phyloP scores from a whole-genome alignment of 805 yeast genomes.

The Wickerhamomyces xylosicus region DNA sequence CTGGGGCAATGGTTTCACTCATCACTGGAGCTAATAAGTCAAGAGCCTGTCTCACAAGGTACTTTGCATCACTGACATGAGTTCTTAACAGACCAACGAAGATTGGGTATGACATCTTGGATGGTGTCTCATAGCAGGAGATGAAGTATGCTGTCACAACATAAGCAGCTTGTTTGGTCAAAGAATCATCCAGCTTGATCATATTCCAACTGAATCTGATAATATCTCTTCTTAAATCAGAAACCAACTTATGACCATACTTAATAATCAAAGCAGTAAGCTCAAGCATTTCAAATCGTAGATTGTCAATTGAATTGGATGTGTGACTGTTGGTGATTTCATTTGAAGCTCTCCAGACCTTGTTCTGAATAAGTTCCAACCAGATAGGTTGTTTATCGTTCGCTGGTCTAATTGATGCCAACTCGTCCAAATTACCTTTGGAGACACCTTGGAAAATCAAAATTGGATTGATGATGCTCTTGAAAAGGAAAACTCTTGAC shows the following conservation, averaged over 20 bases:
- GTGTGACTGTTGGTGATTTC: conserved; percentile 41
- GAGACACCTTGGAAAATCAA: conserved; percentile 50
- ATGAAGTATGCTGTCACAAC: conserved; percentile 82
- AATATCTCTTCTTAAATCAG: conserved; percentile 66
- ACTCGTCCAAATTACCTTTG: conserved; percentile 34
- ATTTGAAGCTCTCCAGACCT: conserved; percentile 64
- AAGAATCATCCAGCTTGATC: conserved; percentile 77
- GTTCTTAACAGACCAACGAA: conserved; percentile 84
- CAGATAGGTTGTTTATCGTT: conserved; percentile 35
- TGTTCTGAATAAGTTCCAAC: conserved; percentile 51
- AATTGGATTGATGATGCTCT: conserved; percentile 53
- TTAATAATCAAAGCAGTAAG: conserved; percentile 69
- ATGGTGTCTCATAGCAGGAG: conserved; percentile 79
- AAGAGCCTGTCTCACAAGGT: conserved; percentile 76
- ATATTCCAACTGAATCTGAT: conserved; percentile 93
- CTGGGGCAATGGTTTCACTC: conserved; percentile 48
- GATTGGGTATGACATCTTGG: conserved; percentile 80
- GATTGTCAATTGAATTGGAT: conserved; percentile 64
- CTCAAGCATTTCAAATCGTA: conserved; percentile 70
- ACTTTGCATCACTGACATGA: conserved; percentile 76
- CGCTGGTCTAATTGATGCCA: conserved; percentile 28
- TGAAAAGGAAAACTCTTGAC: conserved; percentile 53
- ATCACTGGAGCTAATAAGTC: conserved; percentile 84
- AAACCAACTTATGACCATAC: conserved; percentile 49
- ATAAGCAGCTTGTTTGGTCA: conserved; percentile 88